These are phyloP conservation scores for Conidiobolus incongruus DNA, from an alignment of 371 early-diverging fungal genomes.

Conservation along the genomic window DNA sequence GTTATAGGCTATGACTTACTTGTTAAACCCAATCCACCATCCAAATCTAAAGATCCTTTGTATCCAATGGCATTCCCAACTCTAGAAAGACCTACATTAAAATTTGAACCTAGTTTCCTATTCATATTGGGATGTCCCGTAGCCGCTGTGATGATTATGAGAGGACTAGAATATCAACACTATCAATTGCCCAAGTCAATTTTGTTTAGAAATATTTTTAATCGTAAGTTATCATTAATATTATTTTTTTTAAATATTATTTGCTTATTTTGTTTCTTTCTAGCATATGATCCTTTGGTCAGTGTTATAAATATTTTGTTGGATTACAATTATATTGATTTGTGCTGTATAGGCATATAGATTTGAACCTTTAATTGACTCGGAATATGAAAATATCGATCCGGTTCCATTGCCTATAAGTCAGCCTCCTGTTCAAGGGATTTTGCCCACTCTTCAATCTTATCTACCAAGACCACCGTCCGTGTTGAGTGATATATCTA, in stretches of 20 bases:
- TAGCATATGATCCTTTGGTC: slow-evolving; percentile 15
- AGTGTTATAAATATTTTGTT: background rate
- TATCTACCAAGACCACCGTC: too few relatives aligned
- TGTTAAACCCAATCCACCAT: background rate
- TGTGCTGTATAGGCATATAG: slow-evolving; percentile 12
- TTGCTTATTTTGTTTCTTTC: background rate
- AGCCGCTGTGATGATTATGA: slow-evolving; percentile 17
- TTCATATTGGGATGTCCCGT: slow-evolving; percentile 19
- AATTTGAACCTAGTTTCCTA: slow-evolving; percentile 14
- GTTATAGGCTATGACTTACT: slow-evolving; percentile 20
- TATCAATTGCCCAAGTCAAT: slow-evolving; percentile 11
- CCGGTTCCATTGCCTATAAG: too few relatives aligned
- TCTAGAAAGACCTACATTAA: slow-evolving; percentile 10
- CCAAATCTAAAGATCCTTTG: background rate
- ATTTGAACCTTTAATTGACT: slow-evolving; percentile 18
- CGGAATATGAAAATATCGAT: slow-evolving; percentile 14
- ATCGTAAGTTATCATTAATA: too few relatives aligned
- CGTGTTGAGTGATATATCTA: too few relatives aligned
- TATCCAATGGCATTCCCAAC: slow-evolving; percentile 1
- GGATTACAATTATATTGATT: background rate
- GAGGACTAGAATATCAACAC: slow-evolving; percentile 12
- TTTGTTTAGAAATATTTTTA: slow-evolving; percentile 17
- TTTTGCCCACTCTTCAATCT: too few relatives aligned
- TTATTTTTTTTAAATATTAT: too few relatives aligned
- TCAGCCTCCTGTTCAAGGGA: too few relatives aligned